phyloP scores from a whole-genome alignment of 202 grass and related monocot genomes.

The Zizania palustris region DNA sequence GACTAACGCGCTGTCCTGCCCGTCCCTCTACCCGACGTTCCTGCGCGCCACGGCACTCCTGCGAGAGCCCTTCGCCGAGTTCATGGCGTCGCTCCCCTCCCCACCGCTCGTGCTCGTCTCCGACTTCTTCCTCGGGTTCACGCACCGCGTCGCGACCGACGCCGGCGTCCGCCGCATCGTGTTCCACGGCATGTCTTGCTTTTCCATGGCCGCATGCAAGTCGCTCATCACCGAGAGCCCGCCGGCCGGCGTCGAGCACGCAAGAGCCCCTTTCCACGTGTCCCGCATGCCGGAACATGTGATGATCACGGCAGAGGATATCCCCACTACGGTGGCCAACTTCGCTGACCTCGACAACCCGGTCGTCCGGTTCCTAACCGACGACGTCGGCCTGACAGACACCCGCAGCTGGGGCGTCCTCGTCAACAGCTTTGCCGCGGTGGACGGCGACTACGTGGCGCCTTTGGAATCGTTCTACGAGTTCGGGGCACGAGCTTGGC shows the following conservation, averaged over 20 bases:
- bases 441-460: constrained; percentile 58
- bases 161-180: constrained; percentile 58
- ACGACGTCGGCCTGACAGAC: constrained; percentile 47
- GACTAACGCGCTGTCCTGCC: constrained; percentile 53
- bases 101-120: constrained; percentile 59
- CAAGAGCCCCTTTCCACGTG: constrained; percentile 38
- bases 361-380: constrained; percentile 32
- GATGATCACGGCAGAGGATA: constrained; percentile 39
- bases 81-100: constrained; percentile 48
- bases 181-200: constrained; percentile 74
- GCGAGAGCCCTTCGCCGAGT: constrained; percentile 37
- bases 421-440: constrained; percentile 65
- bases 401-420: constrained; percentile 51
- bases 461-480: constrained; percentile 53
- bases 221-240: constrained; percentile 36
- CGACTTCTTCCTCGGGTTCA: constrained; percentile 86
- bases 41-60: constrained; percentile 64
- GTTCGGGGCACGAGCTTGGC: constrained; percentile 45
- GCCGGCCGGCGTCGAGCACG: not conserved
- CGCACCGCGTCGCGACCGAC: constrained; percentile 24
- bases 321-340: constrained; percentile 41
- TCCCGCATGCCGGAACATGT: constrained; percentile 52
- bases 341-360: constrained; percentile 51
- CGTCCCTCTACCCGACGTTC: constrained; percentile 57
- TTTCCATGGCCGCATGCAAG: constrained; percentile 64